Evolutionary conservation across 306 rosid genomes (phyloP), one percentile per base, ranked within the genome.

Genomic region (Vigna trinervia): DNA sequence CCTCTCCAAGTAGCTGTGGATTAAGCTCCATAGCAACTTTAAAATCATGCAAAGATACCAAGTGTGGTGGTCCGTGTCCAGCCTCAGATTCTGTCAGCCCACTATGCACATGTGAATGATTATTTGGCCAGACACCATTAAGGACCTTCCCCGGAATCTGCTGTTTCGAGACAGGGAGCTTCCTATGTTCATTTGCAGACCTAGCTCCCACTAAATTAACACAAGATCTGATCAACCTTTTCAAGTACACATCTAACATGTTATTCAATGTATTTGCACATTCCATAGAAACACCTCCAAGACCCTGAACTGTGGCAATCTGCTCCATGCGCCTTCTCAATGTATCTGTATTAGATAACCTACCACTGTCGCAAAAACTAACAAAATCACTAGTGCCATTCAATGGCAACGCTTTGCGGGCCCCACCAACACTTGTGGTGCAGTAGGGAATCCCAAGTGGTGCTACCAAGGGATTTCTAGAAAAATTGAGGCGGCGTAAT

Each of bases 1-100:
- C 98, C 85, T 92, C 97, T 74, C 98, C 97, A 80, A 95, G 97
- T 78, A 92, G 97, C 86, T 79, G 91, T 22, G 97, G 98, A 90
- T 89, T 90, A 79, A 95, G 85, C 84, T 89, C 97, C 97, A 92
- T 92, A 32, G 98, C 97, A 78, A 95, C 92, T 85, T 92, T 95
- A 78, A 95, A 92, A 87, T 95, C 98, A 52, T 82, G 89, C 83
- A 87, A 80, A 66, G 98, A 95, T 71, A 87, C 84, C 0, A 83
- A 79, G 77, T 86, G 64, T 6, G 71, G 86, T 10, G 76, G 79
- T 81, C 82, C 83, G 71, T 80, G 86, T 45, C 88, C 94, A 51
- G 81, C 86, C 79, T 73, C 69, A 36, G 85, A 81, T 75, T 89
- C 96, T 43, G 84, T 20, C 36, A 83, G 45, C 38, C 85, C 85